Percentiles rank a stretch among this genome's conserved stretches.
phyloP scores from a whole-genome alignment of 1,139 yeast genomes.

The Hemisphaericaspora subhashii region DNA sequence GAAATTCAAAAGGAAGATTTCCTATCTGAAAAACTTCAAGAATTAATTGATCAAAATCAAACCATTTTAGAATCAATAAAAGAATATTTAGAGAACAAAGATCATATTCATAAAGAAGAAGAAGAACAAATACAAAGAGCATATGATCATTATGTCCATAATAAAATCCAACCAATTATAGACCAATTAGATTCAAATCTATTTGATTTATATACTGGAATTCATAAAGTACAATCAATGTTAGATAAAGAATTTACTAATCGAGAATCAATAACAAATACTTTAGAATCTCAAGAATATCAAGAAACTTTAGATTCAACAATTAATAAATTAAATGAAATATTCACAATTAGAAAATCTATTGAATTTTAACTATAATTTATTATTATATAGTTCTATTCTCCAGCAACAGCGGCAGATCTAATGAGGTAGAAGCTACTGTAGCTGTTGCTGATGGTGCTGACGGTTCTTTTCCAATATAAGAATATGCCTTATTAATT shows the following conservation, averaged over 20 bases:
- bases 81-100: constrained; percentile 33
- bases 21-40: constrained; percentile 32
- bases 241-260: constrained; percentile 10
- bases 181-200: constrained; percentile 18
- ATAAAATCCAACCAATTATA: constrained; percentile 16
- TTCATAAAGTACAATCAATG: constrained; percentile 13
- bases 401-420: no score
- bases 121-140: constrained; percentile 9
- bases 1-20: constrained; percentile 47
- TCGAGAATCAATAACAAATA: constrained; percentile 8
- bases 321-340: constrained; percentile 21
- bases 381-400: no score
- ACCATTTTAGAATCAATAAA: constrained; percentile 40
- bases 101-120: constrained; percentile 19
- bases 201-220: constrained; percentile 11
- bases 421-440: not conserved
- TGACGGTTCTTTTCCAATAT: constrained; percentile 34
- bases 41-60: constrained; percentile 38
- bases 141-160: constrained; percentile 16
- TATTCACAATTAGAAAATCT: constrained; percentile 5
- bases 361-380: not conserved
- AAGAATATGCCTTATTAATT: constrained; percentile 38
- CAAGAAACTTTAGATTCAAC: constrained; percentile 22
- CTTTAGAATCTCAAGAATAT: constrained; percentile 15
- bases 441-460: not conserved